Evolutionary conservation across 768 basidiomycete genomes (phyloP), one percentile per base, ranked within the genome.

Genomic region (Tylopilus rubrobrunneus): DNA sequence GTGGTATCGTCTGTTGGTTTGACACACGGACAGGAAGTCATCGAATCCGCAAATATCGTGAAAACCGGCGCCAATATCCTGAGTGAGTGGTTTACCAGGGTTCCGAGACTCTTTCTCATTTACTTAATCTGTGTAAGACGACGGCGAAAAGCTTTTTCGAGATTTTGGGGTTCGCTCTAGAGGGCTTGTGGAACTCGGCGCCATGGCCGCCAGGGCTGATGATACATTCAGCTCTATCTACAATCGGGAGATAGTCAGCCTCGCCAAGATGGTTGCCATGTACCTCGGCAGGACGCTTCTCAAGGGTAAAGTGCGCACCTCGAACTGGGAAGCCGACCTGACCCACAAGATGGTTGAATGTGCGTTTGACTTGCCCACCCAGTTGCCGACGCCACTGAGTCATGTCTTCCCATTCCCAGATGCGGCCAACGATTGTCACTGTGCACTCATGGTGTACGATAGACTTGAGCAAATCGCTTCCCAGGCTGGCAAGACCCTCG

Each of bases 371-470:
- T 14, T 28, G 12, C 48, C 36, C 40, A n/a, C 2, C 8, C 31
- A 8, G 10, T 34, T 36, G 29, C 40, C 36, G 7, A 23, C n/a
- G 14, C 19, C 51, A 42, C 46, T 21, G 39, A 43, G 44, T 25
- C 21, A 44, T 39, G 4, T 12, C 12, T 36, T 10, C 12, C 34
- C 36, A 12, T 23, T 23, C 21, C 4, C 41, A 80, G 79, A 81
- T 55, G 79, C 79, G 2, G 79, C 79, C 0, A 81, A 81, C 55
- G 79, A 81, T 52, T 77, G 74, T 41, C 73, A 81, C 53, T 76
- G 73, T 41, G 76, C 74, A 5, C 62, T 81, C 14, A 69, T 72
- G 62, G 74, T 80, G 19, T 76, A 78, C 59, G 67, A 71, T 19
- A 64, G 56, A 37, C 48, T 81, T n/a, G 45, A 68, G 23, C 59